Base-by-base conservation (phyloP, 305 asterid species). In the Andrographis paniculata region DNA sequence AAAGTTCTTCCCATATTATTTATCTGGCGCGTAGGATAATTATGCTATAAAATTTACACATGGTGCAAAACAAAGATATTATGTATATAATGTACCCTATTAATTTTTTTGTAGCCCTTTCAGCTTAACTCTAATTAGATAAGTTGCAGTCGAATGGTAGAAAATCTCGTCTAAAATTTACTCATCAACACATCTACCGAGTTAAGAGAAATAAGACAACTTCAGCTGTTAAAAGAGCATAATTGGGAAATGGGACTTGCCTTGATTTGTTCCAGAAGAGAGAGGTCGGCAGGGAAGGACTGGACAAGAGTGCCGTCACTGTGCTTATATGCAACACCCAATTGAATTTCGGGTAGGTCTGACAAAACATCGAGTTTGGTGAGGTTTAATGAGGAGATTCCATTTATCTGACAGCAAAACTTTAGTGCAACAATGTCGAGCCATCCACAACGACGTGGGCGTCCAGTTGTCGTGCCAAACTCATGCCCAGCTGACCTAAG, bases 391-490 rank as follows among this genome's bases (percentile, higher is more conserved):
- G 99, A 75, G 11, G 99, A 82, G 77, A 87, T 73, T 37, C 99
- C 99, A 33, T 91, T 91, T 50, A 91, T 83, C 68, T 78, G 92
- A 61, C 94, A 91, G 59, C 87, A 74, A 49, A 61, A 91, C 58
- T 63, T 83, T 63, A 91, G 72, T n/a, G 95, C 96, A 62, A 83
- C 94, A 68, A 91, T 50, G 61, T 91, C 99, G 5, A 91, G 95
- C 99, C 99, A 91, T 53, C 99, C 95, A 57, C 99, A 91, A 45
- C 96, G 95, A 56, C 99, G 99, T 31, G 95, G 95, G 27, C 99
- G 95, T 3, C 95, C 99, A 22, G 99, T 91, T 20, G 93, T 83
- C 14, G 99, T 91, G 48, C 99, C 99, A 51, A 83, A 86, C 59
- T 91, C 99, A 52, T 86, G 96, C 39, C 99, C 99, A 33, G 95